phyloP scores from a whole-genome alignment of 257 asterid species.

The Scutellaria barbata region DNA sequence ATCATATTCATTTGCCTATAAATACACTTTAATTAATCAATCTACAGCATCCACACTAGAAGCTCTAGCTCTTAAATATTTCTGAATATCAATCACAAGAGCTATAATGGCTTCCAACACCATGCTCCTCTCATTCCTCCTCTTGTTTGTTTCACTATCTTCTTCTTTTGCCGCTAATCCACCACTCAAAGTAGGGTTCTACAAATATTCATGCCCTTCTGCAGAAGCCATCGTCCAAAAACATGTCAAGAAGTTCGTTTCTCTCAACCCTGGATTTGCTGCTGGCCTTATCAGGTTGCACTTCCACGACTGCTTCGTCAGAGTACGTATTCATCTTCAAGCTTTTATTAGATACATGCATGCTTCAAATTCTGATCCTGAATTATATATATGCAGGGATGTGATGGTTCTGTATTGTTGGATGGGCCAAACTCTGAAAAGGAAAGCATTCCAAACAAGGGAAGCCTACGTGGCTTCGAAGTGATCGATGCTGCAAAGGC shows the following conservation, averaged over 20 bases:
- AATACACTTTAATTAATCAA: neutral
- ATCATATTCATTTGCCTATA: conserved; percentile 4
- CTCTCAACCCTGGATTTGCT: conserved; percentile 57
- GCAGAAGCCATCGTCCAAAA: conserved; percentile 59
- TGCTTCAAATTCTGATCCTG: too few relatives aligned
- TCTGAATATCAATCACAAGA: neutral
- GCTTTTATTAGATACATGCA: too few relatives aligned
- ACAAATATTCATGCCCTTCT: conserved; percentile 47
- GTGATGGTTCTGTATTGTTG: conserved; percentile 60
- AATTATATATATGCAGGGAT: conserved; percentile 48
- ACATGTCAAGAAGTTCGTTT: conserved; percentile 46
- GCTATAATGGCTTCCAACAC: conserved; percentile 11
- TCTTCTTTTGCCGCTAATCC: neutral
- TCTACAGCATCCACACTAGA: neutral
- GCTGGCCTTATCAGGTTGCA: conserved; percentile 74
- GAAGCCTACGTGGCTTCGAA: conserved; percentile 63
- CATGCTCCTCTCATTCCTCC: conserved; percentile 13
- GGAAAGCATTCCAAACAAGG: conserved; percentile 48
- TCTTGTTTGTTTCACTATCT: conserved; percentile 22
- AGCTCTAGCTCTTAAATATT: neutral
- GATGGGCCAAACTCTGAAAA: conserved; percentile 53
- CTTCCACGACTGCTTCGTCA: conserved; percentile 77
- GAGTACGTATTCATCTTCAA: conserved; percentile 42
- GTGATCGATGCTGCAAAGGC: conserved; percentile 64
- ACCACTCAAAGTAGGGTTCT: conserved; percentile 51